Conservation (phyloP, 177 flowering plant genomes). For the Vitis hybrid region DNA sequence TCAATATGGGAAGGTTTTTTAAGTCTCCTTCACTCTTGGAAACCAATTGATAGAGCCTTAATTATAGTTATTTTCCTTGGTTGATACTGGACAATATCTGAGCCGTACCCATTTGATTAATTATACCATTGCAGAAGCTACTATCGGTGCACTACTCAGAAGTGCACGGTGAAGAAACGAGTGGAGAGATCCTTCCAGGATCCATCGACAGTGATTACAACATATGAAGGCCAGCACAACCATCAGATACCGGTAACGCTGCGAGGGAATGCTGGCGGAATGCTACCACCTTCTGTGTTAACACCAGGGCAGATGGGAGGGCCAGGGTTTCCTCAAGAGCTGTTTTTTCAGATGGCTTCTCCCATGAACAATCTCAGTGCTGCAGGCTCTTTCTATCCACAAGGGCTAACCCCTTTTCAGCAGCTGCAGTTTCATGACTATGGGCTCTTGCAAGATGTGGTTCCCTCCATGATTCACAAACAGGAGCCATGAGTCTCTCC, state of each 20-base stretch:
- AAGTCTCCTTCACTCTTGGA: background rate
- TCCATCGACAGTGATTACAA: conserved; percentile 66
- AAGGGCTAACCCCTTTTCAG: conserved; percentile 5
- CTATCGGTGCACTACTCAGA: conserved; percentile 74
- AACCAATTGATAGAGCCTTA: background rate
- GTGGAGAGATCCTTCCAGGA: conserved; percentile 77
- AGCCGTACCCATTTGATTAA: background rate
- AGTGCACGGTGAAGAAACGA: conserved; percentile 71
- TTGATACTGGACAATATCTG: too few species aligned
- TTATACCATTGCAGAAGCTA: conserved; percentile 54
- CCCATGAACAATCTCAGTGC: conserved; percentile 13
- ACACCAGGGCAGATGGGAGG: conserved; percentile 17
- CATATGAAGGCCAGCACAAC: conserved; percentile 81
- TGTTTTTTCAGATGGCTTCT: conserved; percentile 35
- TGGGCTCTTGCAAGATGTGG: conserved; percentile 42
- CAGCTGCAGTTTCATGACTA: conserved; percentile 23
- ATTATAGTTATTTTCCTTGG: background rate
- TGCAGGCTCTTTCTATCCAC: background rate
- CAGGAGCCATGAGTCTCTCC: conserved; percentile 31
- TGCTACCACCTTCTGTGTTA: conserved; percentile 40
- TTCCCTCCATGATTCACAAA: conserved; percentile 40
- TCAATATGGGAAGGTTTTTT: background rate
- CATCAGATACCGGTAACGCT: conserved; percentile 70
- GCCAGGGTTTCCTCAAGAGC: conserved; percentile 42
- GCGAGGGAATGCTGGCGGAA: conserved; percentile 50